These are phyloP conservation scores for Graphilbum sp. DNA, from an alignment of 2,329 filamentous ascomycete genomes.

Conservation along the genomic window DNA sequence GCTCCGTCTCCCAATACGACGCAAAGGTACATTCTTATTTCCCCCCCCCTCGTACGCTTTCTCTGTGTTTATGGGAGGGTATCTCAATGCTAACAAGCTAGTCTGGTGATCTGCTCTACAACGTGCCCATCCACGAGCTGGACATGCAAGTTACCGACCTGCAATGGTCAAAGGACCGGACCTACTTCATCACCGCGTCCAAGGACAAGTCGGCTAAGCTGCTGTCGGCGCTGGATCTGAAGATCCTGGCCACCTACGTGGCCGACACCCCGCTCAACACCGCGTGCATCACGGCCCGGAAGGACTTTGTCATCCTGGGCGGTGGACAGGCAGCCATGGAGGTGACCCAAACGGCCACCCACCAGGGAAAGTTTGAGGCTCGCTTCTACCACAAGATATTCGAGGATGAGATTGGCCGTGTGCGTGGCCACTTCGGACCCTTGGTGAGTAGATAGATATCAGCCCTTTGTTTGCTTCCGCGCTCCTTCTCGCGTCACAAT, in stretches of 20 bases:
- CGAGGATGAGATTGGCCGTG: constrained; percentile 94
- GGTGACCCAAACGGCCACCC: constrained; percentile 81
- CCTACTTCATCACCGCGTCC: constrained; percentile 94
- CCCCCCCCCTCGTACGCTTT: background rate
- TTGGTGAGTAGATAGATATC: constrained; percentile 27
- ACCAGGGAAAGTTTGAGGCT: constrained; percentile 98
- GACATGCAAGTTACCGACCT: constrained; percentile 76
- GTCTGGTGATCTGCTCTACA: constrained; percentile 97
- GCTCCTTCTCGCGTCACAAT: constrained; percentile 4
- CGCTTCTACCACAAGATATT: constrained; percentile 99
- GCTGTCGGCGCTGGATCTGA: constrained; percentile 69
- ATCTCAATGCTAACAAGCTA: background rate
- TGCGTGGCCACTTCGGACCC: constrained; percentile 91
- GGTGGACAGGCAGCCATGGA: constrained; percentile 98
- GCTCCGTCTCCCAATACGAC: constrained; percentile 80
- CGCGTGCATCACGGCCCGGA: constrained; percentile 83
- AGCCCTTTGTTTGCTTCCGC: background rate
- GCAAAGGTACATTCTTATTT: constrained; percentile 35
- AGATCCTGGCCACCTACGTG: constrained; percentile 81
- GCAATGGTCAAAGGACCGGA: constrained; percentile 85
- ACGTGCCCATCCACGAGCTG: constrained; percentile 78
- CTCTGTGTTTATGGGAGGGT: background rate
- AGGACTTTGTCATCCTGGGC: constrained; percentile 94
- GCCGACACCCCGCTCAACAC: constrained; percentile 94
- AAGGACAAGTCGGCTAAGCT: constrained; percentile 98